Base-by-base conservation (phyloP, 2,329 filamentous ascomycete genomes). In the Curvularia lunata region DNA sequence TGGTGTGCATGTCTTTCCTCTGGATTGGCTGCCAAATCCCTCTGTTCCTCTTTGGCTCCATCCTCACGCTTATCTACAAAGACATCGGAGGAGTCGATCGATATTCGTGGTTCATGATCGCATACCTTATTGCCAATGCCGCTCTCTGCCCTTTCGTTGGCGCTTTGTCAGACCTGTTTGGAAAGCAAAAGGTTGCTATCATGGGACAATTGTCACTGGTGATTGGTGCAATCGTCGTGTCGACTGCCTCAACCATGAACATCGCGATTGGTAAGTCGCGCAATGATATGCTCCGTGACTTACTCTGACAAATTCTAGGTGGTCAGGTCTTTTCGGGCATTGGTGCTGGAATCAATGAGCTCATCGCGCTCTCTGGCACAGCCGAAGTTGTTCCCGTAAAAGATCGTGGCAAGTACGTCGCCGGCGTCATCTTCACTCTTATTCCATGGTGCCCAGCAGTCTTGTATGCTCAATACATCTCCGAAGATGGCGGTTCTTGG, bases 311-410 rank as follows among this genome's bases (percentile, higher is more conserved):
- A n/a, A 5, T 1, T 38, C 1, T 40, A 72, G 70, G 66, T 53
- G 71, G 70, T 5, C 62, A 66, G 13, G 81, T 82, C 2, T 80
- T 90, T 61, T 82, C 87, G 9, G 88, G 88, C 1, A 78, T 85
- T 5, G 88, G 88, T 32, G 87, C 87, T 10, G 88, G 88, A 13
- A 83, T 90, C 59, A 87, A 87, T 63, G 88, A 90, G 72, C 78
- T 91, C 32, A 90, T 86, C 5, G 87, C 88, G 4, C 78, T 91
- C 8, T 87, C 88, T 27, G 88, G 83, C 32, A 88, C 87, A 1
- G 86, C 86, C 2, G 88, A 91, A 70, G 81, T 91, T 58, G 88
- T 86, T 0, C 88, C 88, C 1, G 85, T 85, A 19, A 79, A 83
- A 18, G 85, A 89, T 72, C 83, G 88, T 47, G 88, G 86, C 28